phyloP scores from a whole-genome alignment of 805 yeast genomes.

The Barnettozyma vustinii region DNA sequence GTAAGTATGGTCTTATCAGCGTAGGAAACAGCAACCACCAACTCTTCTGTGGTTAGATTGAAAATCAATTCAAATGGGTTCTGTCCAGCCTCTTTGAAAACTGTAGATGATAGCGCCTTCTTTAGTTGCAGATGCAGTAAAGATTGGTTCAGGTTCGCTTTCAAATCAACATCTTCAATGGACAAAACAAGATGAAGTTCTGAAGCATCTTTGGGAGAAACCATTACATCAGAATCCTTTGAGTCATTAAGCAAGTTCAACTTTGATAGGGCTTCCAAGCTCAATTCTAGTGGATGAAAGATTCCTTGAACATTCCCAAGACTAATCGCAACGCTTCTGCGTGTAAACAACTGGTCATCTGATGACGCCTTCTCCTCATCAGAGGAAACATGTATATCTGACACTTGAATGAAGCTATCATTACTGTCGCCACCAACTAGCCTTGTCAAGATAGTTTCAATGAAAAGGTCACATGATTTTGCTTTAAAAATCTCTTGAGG shows the following conservation, averaged over 20 bases:
- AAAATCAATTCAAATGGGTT: neutral
- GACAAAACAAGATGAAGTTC: neutral
- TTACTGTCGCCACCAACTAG: neutral
- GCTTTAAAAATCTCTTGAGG: neutral
- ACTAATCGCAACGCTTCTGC: neutral
- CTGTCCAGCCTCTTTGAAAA: neutral
- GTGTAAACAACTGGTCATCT: neutral
- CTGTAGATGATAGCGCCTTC: neutral
- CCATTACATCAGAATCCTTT: neutral
- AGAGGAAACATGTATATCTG: neutral
- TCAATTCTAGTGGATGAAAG: neutral
- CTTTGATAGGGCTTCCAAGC: neutral
- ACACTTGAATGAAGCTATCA: neutral
- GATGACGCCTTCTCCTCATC: neutral
- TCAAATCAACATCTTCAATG: constrained; percentile 2
- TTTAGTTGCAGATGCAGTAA: neutral
- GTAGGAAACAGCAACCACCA: neutral
- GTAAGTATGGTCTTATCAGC: neutral
- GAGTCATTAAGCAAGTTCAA: neutral
- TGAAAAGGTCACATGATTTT: neutral
- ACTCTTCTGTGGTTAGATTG: neutral
- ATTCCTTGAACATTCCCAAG: neutral
- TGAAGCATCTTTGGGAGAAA: neutral
- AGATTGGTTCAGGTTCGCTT: neutral
- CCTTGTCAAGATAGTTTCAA: neutral